Base-by-base conservation (phyloP, 306 rosid species). In the Crataegus laevigata region DNA sequence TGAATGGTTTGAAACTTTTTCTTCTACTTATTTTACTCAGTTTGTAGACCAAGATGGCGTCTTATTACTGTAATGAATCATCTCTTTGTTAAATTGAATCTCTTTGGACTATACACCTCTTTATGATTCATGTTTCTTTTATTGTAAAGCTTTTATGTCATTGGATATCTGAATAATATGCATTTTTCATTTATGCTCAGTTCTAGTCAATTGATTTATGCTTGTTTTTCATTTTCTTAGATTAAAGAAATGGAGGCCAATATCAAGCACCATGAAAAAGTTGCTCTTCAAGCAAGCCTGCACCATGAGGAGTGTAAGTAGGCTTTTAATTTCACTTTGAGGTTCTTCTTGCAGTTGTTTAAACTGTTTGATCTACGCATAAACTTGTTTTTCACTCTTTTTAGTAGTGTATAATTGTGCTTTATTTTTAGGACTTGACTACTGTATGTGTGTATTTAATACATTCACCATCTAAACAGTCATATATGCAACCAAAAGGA, bases 261-360 rank as follows among this genome's bases (percentile, higher is more conserved):
- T 85, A 52, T 94, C 68, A 94, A 89, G 91, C 89, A 87, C 82
- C 89, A 91, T 59, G 96, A 94, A 75, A 89, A 85, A 72, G 11
- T 71, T 79, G 94, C 93, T 26, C 57, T 90, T 83, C 91, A 90
- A 82, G 93, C 97, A 72, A 63, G 93, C 28, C 38, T 75, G 58
- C 85, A 84, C 69, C 79, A 79, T 11, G 89, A 89, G 21, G 81
- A 80, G 73, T 81, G 98, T 91, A 88, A 90, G 90, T 83, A 28
- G 26, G 72, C 22, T 75, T 22, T 58, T 75, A 58, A 38, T n/a
- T 81, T 76, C 22, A 14, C 9, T 68, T 73, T 63, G 15, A 80
- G 50, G n/a, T 19, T 66, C 72, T 55, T 40, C 32, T 28, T 29
- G 74, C 51, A 34, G 69, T 25, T 71, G 63, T 19, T 50, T 42